Evolutionary conservation across 495 filamentous ascomycete species (phyloP).

Genomic region (Neurospora sp.): DNA sequence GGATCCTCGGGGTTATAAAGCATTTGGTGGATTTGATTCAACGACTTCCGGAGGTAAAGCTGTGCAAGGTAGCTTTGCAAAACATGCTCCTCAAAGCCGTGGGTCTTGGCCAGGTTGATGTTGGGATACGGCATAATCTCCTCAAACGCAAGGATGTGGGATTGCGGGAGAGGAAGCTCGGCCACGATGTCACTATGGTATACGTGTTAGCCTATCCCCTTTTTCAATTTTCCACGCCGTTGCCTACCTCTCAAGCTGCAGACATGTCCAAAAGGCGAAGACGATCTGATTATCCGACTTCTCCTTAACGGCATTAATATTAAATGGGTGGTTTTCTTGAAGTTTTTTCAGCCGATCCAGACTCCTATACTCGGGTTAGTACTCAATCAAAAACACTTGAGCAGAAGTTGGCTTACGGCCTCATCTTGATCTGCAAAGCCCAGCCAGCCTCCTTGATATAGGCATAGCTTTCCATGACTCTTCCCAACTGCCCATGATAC

Average conservation of each 20-base stretch:
- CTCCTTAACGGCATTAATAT: conserved; percentile 20
- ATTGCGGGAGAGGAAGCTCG: conserved; percentile 75
- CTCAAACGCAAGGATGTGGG: conserved; percentile 64
- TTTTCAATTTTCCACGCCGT: neutral
- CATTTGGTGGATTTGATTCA: conserved; percentile 75
- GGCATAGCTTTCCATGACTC: conserved; percentile 80
- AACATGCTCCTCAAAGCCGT: conserved; percentile 41
- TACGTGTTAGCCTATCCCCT: neutral
- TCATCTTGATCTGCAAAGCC: conserved; percentile 65
- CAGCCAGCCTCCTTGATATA: conserved; percentile 77
- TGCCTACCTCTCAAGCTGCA: conserved; percentile 80
- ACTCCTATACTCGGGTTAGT: conserved; percentile 20
- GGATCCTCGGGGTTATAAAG: conserved; percentile 57
- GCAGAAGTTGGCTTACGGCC: conserved; percentile 47
- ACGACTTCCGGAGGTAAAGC: conserved; percentile 70
- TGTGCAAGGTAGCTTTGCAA: conserved; percentile 80
- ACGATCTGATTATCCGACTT: conserved; percentile 48
- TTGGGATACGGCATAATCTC: conserved; percentile 56
- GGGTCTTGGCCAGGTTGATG: conserved; percentile 28
- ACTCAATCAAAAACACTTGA: neutral
- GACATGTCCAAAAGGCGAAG: conserved; percentile 86
- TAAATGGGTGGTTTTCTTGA: conserved; percentile 14
- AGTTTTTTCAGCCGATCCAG: conserved; percentile 32
- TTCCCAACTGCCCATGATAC: conserved; percentile 78
- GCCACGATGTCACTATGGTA: conserved; percentile 73